phyloP scores from a whole-genome alignment of 1,284 basidiomycete genomes.

The Fomitiporia mediterranea region DNA sequence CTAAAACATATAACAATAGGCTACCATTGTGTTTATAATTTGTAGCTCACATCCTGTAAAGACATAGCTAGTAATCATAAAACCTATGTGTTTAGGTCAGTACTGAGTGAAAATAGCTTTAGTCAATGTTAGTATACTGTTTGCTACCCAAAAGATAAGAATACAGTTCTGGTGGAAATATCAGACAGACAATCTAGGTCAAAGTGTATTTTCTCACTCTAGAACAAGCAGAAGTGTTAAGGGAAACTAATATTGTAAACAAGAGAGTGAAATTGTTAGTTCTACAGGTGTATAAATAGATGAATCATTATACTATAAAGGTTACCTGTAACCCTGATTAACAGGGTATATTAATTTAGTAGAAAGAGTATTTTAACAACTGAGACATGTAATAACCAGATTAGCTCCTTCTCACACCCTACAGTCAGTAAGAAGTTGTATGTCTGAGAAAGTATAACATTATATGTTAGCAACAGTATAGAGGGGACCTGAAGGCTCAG shows the following conservation, averaged over 20 bases:
- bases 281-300: background rate
- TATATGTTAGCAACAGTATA: no score
- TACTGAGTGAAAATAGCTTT: background rate
- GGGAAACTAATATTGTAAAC: background rate
- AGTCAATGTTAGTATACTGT: background rate
- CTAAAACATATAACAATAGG: no score
- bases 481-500: no score
- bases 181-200: no score
- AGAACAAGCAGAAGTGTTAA: background rate
- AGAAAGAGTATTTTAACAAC: slow-evolving; percentile 8
- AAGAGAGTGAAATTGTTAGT: background rate
- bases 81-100: background rate
- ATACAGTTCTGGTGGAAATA: background rate
- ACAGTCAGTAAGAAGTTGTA: slow-evolving; percentile 13
- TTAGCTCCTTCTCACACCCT: background rate
- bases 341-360: slow-evolving; percentile 10
- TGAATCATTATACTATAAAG: background rate
- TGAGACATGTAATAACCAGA: slow-evolving; percentile 10
- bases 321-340: background rate
- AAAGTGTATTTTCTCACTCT: background rate
- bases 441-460: background rate
- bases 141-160: background rate
- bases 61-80: background rate
- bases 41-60: background rate
- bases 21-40: no score